Conservation (phyloP, 352 stramenopile species). For the Pythium apleroticum region DNA sequence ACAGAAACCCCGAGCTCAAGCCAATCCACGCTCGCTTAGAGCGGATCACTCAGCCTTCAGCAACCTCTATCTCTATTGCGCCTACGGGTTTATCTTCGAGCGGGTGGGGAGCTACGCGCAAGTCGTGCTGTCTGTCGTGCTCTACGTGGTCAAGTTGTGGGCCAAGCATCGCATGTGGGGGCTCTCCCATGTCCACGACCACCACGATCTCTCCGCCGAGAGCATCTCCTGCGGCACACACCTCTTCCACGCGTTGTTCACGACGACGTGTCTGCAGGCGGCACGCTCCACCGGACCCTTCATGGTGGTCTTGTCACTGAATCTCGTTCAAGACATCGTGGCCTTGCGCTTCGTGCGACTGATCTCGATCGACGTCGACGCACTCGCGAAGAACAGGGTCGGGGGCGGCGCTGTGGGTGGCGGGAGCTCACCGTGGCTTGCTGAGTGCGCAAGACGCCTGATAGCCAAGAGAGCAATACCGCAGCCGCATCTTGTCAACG, state of each 20-base stretch:
- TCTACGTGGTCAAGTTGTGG: constrained; percentile 29
- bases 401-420: too few species aligned
- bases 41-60: constrained; percentile 3
- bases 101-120: constrained; percentile 24
- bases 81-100: constrained; percentile 33
- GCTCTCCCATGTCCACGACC: constrained; percentile 22
- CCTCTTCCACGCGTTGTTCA: constrained; percentile 41
- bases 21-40: constrained; percentile 7
- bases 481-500: too few species aligned
- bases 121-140: constrained; percentile 32
- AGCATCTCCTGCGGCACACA: constrained; percentile 20
- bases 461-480: too few species aligned
- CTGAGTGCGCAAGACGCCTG: too few species aligned
- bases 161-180: constrained; percentile 19
- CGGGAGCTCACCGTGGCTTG: too few species aligned
- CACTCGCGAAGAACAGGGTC: too few species aligned
- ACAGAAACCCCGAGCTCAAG: constrained; percentile 4
- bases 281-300: constrained; percentile 34
- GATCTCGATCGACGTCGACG: not conserved
- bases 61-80: constrained; percentile 32
- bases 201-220: constrained; percentile 30
- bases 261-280: constrained; percentile 35
- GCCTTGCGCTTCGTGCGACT: not conserved
- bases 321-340: constrained; percentile 20
- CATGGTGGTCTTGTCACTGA: constrained; percentile 25